phyloP scores from a whole-genome alignment of 495 filamentous ascomycete genomes.

The Xylaria castorea region DNA sequence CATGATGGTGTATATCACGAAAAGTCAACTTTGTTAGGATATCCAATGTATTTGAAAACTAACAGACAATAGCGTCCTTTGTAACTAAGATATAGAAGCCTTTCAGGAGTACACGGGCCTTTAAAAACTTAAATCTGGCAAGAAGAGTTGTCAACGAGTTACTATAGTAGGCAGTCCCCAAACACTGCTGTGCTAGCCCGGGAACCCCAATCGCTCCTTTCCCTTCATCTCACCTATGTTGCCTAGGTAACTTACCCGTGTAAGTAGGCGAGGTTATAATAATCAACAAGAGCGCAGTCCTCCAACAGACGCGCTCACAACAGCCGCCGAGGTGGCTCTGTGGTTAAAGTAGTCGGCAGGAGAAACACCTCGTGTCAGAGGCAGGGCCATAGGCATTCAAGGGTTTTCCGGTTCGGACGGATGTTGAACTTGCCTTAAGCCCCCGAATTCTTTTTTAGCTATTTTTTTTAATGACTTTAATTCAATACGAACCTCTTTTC shows the following conservation, averaged over 20 bases:
- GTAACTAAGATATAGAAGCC: background rate
- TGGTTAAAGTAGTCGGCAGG: conserved; percentile 4
- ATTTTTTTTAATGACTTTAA: background rate
- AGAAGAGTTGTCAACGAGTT: background rate
- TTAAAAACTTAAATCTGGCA: background rate
- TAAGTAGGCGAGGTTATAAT: too few species aligned
- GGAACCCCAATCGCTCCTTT: background rate
- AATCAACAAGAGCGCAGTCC: background rate
- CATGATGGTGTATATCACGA: background rate
- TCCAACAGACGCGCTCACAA: background rate
- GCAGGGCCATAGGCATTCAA: conserved; percentile 10
- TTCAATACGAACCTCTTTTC: background rate
- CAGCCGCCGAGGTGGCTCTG: background rate
- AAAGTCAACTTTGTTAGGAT: background rate
- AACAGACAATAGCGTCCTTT: background rate
- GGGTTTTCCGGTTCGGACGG: background rate
- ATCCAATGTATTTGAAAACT: background rate
- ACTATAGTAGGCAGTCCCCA: background rate
- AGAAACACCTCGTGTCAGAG: background rate
- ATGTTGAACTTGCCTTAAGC: conserved; percentile 1
- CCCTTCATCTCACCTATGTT: background rate
- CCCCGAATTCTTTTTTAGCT: background rate
- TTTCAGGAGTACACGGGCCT: too few species aligned
- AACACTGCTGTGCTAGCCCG: background rate
- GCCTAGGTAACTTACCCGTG: background rate